A percentile compares a stretch with the other conserved stretches of the same genome.
phyloP scores from a whole-genome alignment of 2,329 filamentous ascomycete species.

The Fusarium coicis region DNA sequence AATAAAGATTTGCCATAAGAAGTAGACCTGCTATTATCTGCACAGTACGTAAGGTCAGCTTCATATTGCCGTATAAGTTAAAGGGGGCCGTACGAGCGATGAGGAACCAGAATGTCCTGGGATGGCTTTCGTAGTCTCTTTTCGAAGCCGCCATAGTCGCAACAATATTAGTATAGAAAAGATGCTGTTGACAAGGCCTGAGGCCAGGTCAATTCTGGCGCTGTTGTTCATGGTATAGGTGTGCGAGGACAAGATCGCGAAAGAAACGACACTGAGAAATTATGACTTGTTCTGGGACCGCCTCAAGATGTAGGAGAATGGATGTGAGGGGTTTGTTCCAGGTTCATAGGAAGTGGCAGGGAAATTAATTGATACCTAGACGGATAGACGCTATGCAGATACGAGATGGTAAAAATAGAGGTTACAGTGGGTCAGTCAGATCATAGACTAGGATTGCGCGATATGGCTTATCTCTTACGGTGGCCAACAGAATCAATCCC shows the following conservation, averaged over 20 bases:
- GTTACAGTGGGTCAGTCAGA: background rate
- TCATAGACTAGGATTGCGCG: background rate
- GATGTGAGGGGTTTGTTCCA: fast-evolving
- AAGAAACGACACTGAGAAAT: too few relatives aligned
- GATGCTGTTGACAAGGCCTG: fast-evolving
- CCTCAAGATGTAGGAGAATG: fast-evolving
- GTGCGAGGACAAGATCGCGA: fast-evolving
- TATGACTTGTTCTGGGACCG: too few relatives aligned
- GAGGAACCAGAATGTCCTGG: too few relatives aligned
- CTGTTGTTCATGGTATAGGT: background rate
- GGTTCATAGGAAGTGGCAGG: too few relatives aligned
- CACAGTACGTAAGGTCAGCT: background rate
- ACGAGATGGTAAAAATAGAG: background rate
- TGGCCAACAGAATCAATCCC: background rate
- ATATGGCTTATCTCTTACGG: background rate
- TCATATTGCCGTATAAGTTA: background rate
- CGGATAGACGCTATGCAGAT: background rate
- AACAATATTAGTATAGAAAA: background rate
- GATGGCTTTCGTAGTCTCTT: fast-evolving
- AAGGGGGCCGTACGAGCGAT: background rate
- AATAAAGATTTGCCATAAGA: background rate
- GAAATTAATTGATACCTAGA: background rate
- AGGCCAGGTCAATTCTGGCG: background rate
- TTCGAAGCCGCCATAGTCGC: background rate
- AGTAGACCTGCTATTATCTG: background rate